Base-by-base conservation (phyloP, 148 eudicot species). In the Fallopia convolvulus region DNA sequence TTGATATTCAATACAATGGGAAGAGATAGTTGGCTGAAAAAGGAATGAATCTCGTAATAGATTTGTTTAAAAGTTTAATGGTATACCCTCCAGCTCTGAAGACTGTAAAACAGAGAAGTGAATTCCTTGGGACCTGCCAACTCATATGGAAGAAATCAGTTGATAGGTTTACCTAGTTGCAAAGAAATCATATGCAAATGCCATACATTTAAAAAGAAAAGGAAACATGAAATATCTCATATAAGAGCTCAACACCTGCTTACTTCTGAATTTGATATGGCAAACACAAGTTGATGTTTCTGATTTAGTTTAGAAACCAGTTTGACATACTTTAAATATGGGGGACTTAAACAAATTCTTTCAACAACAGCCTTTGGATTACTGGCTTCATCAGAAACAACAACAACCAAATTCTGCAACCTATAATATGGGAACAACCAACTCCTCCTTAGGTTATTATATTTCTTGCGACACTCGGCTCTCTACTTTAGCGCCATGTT, bases 91-190 rank as follows among this genome's bases (percentile, higher is more conserved):
- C 89, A 88, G 26, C 26, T 56, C 63, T 56, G 63, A 56, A 56
- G 63, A 56, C 63, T n/a, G 30, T 56, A 56, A 74, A 56, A 88
- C 78, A 88, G 83, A 12, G 82, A 70, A 8, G 83, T 86, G 78
- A 88, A 88, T 75, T 88, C 91, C 82, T 84, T 83, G 1, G 89
- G 91, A 40, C 89, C 91, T 88, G 85, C 20, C 26, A 56, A 56
- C 17, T 0, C 63, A 56, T 20, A 9, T n/a, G 20, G 63, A 50
- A 50, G n/a, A 50, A 11, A 50, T 11, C 18, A 50, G 56, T 50
- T 50, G 18, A 50, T 50, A 56, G 63, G 46, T 42, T 42, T 42
- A 42, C 46, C 46, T 8, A 42, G 46, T 42, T 42, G 10, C 46
- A 42, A 42, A 42, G 46, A 7, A 42, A 42, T 42, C 46, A 6